A percentile compares a stretch with the other conserved stretches of the same genome.
These are phyloP conservation scores for Cercophora scortea DNA, from an alignment of 495 filamentous ascomycete genomes.

Conservation along the genomic window DNA sequence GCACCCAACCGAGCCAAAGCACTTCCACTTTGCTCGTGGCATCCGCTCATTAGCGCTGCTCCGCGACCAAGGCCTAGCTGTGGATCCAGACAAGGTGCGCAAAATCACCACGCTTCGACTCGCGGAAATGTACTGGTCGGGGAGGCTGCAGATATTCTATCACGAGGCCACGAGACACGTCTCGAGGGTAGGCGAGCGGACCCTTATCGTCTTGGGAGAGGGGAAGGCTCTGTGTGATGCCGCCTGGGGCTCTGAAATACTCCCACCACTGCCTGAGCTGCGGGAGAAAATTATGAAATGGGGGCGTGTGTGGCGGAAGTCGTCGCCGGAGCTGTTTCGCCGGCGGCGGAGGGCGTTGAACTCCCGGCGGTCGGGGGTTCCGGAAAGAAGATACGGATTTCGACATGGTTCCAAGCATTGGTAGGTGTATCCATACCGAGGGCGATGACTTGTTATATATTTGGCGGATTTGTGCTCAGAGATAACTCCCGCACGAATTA, in stretches of 20 bases:
- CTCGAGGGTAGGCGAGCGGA: background rate
- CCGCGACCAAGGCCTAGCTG: constrained; percentile 13
- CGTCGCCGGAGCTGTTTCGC: too few species aligned
- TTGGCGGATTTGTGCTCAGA: too few species aligned
- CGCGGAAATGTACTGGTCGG: constrained; percentile 9
- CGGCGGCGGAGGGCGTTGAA: too few species aligned
- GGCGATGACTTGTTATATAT: too few species aligned
- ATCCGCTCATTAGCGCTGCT: constrained; percentile 19
- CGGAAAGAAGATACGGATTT: too few species aligned
- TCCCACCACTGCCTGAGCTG: constrained; percentile 11
- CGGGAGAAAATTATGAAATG: too few species aligned
- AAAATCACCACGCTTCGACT: constrained; percentile 13
- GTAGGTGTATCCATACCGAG: too few species aligned
- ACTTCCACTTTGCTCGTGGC: constrained; percentile 14
- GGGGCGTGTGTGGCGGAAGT: too few species aligned
- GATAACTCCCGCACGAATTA: too few species aligned
- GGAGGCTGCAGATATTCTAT: background rate
- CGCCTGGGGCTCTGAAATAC: constrained; percentile 25
- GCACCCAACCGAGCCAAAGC: background rate
- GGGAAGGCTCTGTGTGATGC: constrained; percentile 22
- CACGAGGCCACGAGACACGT: background rate
- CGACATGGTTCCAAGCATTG: too few species aligned
- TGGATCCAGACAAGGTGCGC: constrained; percentile 1
- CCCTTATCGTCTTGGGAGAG: constrained; percentile 15
- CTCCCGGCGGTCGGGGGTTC: too few species aligned